Percentiles rank a stretch among this genome's conserved stretches.
Evolutionary conservation across 1,284 basidiomycete genomes (phyloP).

Genomic region (Fomitopsis pinicola): DNA sequence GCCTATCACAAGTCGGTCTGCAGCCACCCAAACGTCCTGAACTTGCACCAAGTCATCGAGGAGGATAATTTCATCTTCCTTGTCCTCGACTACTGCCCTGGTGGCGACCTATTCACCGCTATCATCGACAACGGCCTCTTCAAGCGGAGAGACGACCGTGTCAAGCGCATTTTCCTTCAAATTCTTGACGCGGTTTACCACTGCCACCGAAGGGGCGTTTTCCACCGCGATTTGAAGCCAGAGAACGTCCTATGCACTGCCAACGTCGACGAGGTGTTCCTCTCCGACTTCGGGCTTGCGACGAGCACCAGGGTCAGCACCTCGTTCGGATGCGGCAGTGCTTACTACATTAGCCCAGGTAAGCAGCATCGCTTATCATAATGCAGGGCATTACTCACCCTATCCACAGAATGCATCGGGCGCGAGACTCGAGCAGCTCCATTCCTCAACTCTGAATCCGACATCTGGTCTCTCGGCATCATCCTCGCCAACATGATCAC

Average conservation of each 20-base stretch:
- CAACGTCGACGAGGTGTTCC: slow-evolving; percentile 41
- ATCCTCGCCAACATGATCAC: slow-evolving; percentile 63
- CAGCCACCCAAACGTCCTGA: slow-evolving; percentile 53
- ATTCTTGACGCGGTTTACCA: slow-evolving; percentile 59
- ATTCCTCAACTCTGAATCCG: slow-evolving; percentile 54
- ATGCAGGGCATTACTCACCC: slow-evolving; percentile 2
- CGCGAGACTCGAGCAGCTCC: slow-evolving; percentile 23
- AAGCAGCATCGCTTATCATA: slow-evolving; percentile 7
- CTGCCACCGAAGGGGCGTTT: slow-evolving; percentile 56
- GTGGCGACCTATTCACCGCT: slow-evolving; percentile 64
- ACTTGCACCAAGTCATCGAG: slow-evolving; percentile 54
- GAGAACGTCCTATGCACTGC: slow-evolving; percentile 62
- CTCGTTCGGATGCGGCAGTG: slow-evolving; percentile 48
- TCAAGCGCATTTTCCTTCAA: slow-evolving; percentile 49
- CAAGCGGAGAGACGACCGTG: slow-evolving; percentile 40
- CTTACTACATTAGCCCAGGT: slow-evolving; percentile 63
- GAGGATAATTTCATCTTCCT: slow-evolving; percentile 54
- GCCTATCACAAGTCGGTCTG: slow-evolving; percentile 49
- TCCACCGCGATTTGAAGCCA: slow-evolving; percentile 70
- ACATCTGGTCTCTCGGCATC: slow-evolving; percentile 72
- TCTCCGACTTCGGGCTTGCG: slow-evolving; percentile 70
- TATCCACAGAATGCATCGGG: slow-evolving; percentile 49
- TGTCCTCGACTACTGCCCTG: slow-evolving; percentile 56
- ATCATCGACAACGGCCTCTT: slow-evolving; percentile 51
- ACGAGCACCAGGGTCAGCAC: slow-evolving; percentile 44